Conservation (phyloP, 2,329 filamentous ascomycete species). For the Apiospora koreana region DNA sequence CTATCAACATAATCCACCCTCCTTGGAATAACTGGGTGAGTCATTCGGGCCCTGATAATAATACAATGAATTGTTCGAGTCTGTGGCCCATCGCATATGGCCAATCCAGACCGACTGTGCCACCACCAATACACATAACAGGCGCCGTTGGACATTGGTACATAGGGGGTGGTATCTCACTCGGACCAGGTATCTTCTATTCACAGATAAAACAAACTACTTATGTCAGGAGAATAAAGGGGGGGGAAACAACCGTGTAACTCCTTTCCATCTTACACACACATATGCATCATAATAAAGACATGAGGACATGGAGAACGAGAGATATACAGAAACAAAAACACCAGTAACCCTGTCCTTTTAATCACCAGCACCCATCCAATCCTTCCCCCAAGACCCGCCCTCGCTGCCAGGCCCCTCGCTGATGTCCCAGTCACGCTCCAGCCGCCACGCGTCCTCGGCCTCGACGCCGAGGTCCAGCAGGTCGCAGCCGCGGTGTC, state of each 20-base stretch:
- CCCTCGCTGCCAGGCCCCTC: constrained; percentile 27
- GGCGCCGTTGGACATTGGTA: too few species aligned
- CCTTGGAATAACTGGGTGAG: too few species aligned
- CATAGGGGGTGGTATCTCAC: too few species aligned
- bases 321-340: neutral
- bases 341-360: neutral
- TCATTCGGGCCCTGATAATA: too few species aligned
- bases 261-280: neutral
- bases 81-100: too few species aligned
- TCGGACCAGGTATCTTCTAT: neutral
- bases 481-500: constrained; percentile 40
- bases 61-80: too few species aligned
- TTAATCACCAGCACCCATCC: constrained; percentile 24
- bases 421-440: constrained; percentile 37
- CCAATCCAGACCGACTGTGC: too few species aligned
- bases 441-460: constrained; percentile 37
- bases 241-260: neutral
- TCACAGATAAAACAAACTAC: neutral
- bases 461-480: constrained; percentile 30
- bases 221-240: neutral
- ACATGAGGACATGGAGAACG: neutral
- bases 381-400: constrained; percentile 34
- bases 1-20: too few species aligned
- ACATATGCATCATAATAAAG: neutral
- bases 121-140: too few species aligned